Conservation (phyloP, 2,329 filamentous ascomycete genomes). For the Venturia asperata region DNA sequence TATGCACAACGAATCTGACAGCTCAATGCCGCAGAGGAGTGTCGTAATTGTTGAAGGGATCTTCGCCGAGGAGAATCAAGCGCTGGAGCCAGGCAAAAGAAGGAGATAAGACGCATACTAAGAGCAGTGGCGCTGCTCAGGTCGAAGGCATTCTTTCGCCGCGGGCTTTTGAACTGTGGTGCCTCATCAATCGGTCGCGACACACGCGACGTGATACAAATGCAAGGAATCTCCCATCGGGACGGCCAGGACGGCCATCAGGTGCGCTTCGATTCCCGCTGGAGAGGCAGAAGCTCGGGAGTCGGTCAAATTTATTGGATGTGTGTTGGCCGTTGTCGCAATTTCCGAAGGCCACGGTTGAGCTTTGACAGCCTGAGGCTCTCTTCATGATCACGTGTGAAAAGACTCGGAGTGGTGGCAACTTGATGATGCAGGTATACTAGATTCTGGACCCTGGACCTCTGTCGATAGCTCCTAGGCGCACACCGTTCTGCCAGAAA, state of each 20-base stretch:
- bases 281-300: background rate
- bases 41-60: background rate
- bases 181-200: background rate
- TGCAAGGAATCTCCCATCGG: constrained; percentile 1
- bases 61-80: background rate
- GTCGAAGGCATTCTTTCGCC: background rate
- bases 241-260: background rate
- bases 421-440: no score
- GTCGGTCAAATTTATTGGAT: background rate
- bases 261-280: background rate
- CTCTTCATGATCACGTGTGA: background rate
- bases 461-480: no score
- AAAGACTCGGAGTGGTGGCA: background rate
- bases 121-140: background rate
- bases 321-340: background rate
- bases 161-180: background rate
- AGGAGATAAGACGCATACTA: background rate
- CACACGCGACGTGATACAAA: background rate
- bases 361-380: background rate
- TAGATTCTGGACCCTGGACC: no score
- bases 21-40: background rate
- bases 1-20: constrained; percentile 7
- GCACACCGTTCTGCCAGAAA: no score
- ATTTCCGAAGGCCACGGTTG: background rate
- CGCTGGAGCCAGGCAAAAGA: background rate